Conservation (phyloP, 768 basidiomycete species). For the Chiua virens region DNA sequence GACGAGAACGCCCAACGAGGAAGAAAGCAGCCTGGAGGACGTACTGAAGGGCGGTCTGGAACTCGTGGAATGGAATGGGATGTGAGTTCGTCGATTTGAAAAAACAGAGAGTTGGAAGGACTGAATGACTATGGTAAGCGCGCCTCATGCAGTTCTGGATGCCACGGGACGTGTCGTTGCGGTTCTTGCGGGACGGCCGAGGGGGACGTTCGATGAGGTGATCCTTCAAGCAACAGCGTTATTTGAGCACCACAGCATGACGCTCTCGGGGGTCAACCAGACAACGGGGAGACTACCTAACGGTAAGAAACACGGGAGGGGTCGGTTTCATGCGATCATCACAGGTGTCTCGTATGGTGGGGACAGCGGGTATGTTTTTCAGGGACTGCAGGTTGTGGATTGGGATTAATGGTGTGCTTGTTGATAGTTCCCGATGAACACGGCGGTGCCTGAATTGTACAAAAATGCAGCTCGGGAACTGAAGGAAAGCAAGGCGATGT, state of each 20-base stretch:
- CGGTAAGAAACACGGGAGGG: too few species aligned
- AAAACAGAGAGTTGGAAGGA: neutral
- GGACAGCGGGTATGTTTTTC: neutral
- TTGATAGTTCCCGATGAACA: neutral
- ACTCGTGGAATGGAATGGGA: slow-evolving; percentile 1
- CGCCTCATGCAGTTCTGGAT: neutral
- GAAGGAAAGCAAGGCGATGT: neutral
- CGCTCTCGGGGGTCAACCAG: neutral
- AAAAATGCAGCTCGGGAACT: rapidly evolving
- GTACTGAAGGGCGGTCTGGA: neutral
- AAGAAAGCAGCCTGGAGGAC: neutral
- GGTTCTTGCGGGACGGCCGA: neutral
- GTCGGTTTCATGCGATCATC: neutral
- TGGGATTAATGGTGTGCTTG: too few species aligned
- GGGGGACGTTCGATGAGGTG: neutral
- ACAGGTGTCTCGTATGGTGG: neutral
- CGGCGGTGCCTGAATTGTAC: rapidly evolving
- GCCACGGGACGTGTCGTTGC: neutral
- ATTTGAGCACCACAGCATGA: neutral
- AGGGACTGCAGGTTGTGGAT: too few species aligned
- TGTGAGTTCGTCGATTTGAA: neutral
- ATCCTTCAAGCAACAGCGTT: neutral
- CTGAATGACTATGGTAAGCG: too few species aligned
- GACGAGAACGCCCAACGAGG: rapidly evolving
- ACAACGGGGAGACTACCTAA: too few species aligned